Percentiles rank a stretch among this genome's conserved stretches.
phyloP scores from a whole-genome alignment of 2,329 filamentous ascomycete genomes.

The Aspergillus transmontanensis region DNA sequence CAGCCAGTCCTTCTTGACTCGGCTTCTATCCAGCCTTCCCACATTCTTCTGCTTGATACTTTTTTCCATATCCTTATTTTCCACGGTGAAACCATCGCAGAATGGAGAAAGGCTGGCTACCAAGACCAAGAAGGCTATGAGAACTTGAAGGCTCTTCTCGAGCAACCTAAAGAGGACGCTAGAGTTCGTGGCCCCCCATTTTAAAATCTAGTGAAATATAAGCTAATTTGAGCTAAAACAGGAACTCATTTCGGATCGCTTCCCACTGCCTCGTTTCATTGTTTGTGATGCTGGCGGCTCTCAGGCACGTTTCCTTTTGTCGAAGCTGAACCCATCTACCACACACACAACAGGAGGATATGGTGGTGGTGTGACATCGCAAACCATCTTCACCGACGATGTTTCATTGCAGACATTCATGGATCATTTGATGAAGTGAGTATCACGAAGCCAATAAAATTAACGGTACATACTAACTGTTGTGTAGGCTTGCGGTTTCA shows the following conservation, averaged over 20 bases:
- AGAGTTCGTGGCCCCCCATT: slow-evolving; percentile 61
- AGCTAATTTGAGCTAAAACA: slow-evolving; percentile 39
- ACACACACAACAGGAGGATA: slow-evolving; percentile 94
- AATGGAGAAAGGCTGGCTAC: slow-evolving; percentile 97
- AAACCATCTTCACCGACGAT: slow-evolving; percentile 99
- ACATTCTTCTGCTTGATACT: slow-evolving; percentile 91
- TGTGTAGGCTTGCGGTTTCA: slow-evolving; percentile 51
- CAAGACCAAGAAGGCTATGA: slow-evolving; percentile 98
- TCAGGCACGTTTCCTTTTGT: slow-evolving; percentile 93
- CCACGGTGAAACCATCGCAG: slow-evolving; percentile 95
- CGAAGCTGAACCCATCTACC: slow-evolving; percentile 95
- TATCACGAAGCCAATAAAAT: slow-evolving; percentile 21
- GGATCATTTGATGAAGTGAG: slow-evolving; percentile 99
- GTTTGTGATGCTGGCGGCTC: slow-evolving; percentile 98
- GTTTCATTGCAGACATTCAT: slow-evolving; percentile 98
- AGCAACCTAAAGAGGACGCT: slow-evolving; percentile 95
- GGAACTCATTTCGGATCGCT: slow-evolving; percentile 96
- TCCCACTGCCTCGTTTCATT: slow-evolving; percentile 97
- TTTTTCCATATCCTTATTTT: slow-evolving; percentile 99
- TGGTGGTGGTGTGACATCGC: slow-evolving; percentile 84
- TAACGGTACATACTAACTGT: slow-evolving; percentile 28
- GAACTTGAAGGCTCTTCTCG: slow-evolving; percentile 84
- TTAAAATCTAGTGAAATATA: neutral
- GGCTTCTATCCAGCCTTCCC: slow-evolving; percentile 90
- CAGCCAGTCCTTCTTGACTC: slow-evolving; percentile 95